Evolutionary conservation across 2,329 filamentous ascomycete genomes (phyloP).

Genomic region (Metarhizium brunneum): DNA sequence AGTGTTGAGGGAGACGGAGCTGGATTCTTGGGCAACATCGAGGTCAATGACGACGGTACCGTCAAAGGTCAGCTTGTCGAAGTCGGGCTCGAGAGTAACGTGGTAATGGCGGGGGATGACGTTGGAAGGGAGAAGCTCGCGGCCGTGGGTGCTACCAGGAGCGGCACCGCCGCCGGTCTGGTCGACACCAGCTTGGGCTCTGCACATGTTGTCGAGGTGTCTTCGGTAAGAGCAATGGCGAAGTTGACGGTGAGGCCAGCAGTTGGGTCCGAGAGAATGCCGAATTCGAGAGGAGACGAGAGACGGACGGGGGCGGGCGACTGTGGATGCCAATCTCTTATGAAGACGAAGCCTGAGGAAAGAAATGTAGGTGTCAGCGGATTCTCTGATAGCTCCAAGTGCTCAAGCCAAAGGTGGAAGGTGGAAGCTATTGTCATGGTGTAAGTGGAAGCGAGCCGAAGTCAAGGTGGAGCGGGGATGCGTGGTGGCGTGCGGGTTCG

Average conservation of each 20-base stretch:
- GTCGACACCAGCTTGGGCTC: slow-evolving; percentile 27
- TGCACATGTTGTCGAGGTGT: slow-evolving; percentile 54
- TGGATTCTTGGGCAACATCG: slow-evolving; percentile 76
- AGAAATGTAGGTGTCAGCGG: slow-evolving; percentile 1
- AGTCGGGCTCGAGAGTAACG: slow-evolving; percentile 82
- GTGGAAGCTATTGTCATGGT: slow-evolving; percentile 3
- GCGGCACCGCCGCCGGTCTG: slow-evolving; percentile 21
- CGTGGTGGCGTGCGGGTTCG: no score
- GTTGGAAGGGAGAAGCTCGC: slow-evolving; percentile 84
- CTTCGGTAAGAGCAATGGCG: slow-evolving; percentile 68
- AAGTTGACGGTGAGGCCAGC: slow-evolving; percentile 10
- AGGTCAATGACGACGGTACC: slow-evolving; percentile 76
- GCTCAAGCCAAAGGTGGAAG: slow-evolving; percentile 5
- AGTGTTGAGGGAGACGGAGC: slow-evolving; percentile 78
- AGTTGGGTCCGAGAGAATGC: background rate
- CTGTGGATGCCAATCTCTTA: slow-evolving; percentile 3
- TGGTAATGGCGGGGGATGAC: slow-evolving; percentile 90
- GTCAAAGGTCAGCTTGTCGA: slow-evolving; percentile 78
- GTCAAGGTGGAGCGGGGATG: background rate
- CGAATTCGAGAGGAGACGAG: background rate
- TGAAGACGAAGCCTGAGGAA: background rate
- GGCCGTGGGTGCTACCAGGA: slow-evolving; percentile 22
- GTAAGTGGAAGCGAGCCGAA: background rate
- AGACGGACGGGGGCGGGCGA: background rate
- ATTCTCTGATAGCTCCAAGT: background rate